A percentile compares a stretch with the other conserved stretches of the same genome.
These are phyloP conservation scores for Alternaria gansuensis DNA, from an alignment of 2,329 filamentous ascomycete species.

Conservation along the genomic window DNA sequence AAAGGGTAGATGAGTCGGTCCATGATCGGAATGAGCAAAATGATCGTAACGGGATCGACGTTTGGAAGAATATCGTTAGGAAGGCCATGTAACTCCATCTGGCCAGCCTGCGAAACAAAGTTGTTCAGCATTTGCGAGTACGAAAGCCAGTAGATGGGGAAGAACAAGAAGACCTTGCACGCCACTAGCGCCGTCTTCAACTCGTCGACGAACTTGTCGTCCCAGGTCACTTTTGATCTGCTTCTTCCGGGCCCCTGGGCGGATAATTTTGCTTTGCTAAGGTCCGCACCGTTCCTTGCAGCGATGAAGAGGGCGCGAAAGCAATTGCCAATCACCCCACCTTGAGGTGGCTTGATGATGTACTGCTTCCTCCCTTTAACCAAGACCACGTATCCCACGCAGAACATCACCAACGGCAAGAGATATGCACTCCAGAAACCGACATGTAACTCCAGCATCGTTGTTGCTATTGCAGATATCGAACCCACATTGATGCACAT, in stretches of 20 bases:
- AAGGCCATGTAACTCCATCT: slow-evolving; percentile 58
- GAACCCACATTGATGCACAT: slow-evolving; percentile 76
- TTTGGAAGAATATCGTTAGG: slow-evolving; percentile 61
- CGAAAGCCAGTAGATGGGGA: slow-evolving; percentile 59
- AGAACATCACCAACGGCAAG: slow-evolving; percentile 71
- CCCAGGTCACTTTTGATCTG: slow-evolving; percentile 62
- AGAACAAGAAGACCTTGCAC: slow-evolving; percentile 72
- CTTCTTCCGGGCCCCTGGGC: slow-evolving; percentile 56
- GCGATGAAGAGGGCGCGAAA: slow-evolving; percentile 69
- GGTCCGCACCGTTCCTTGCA: slow-evolving; percentile 61
- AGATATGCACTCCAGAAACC: slow-evolving; percentile 76
- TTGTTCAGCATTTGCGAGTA: slow-evolving; percentile 60
- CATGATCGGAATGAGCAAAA: slow-evolving; percentile 58
- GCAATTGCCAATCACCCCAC: slow-evolving; percentile 50
- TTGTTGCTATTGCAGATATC: slow-evolving; percentile 73
- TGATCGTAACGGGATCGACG: slow-evolving; percentile 58
- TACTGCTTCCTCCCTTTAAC: slow-evolving; percentile 47
- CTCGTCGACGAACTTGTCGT: slow-evolving; percentile 76
- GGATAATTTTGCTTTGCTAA: slow-evolving; percentile 71
- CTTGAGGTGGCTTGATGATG: slow-evolving; percentile 51
- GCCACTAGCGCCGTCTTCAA: slow-evolving; percentile 71
- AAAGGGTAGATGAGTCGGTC: slow-evolving; percentile 58
- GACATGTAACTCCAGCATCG: slow-evolving; percentile 73
- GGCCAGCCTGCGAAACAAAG: slow-evolving; percentile 59
- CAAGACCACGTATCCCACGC: slow-evolving; percentile 66